Percentiles rank a stretch among this genome's conserved stretches.
Evolutionary conservation across 306 rosid species (phyloP).

Genomic region (Lagenaria siceraria): DNA sequence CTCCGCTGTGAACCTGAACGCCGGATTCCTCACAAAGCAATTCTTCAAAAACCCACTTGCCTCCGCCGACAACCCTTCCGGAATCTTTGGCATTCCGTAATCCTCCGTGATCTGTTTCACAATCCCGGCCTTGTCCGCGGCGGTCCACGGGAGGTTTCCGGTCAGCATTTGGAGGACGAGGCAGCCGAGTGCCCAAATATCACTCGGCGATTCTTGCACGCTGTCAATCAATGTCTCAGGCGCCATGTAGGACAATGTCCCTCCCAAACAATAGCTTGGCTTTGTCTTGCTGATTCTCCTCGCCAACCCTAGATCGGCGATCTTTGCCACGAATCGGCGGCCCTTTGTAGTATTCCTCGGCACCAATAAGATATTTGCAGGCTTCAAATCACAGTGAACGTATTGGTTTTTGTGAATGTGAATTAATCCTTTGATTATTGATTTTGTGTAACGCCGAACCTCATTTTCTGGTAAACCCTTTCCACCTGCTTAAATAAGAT

Average conservation of each 20-base stretch:
- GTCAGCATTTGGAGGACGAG: conserved; percentile 19
- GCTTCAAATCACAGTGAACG: conserved; percentile 27
- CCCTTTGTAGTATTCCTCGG: not conserved
- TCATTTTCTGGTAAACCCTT: conserved; percentile 10
- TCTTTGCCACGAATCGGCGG: conserved; percentile 10
- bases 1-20: conserved; percentile 19
- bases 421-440: conserved; percentile 15
- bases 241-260: conserved; percentile 17
- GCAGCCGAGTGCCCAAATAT: conserved; percentile 26
- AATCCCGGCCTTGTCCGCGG: not conserved
- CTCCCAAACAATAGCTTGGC: conserved; percentile 10
- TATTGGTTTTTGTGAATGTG: conserved; percentile 11
- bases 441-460: conserved; percentile 9
- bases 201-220: conserved; percentile 9
- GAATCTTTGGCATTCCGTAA: conserved; percentile 3
- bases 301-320: conserved; percentile 20
- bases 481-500: not conserved
- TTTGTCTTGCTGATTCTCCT: conserved; percentile 6
- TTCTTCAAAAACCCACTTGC: conserved; percentile 14
- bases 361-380: conserved; percentile 15
- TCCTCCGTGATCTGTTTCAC: not conserved
- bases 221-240: conserved; percentile 13
- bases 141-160: conserved; percentile 3
- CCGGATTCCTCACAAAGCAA: conserved; percentile 12
- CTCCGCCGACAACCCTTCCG: not conserved